Base-by-base conservation (phyloP, 768 basidiomycete species). In the Pholiota conissans region DNA sequence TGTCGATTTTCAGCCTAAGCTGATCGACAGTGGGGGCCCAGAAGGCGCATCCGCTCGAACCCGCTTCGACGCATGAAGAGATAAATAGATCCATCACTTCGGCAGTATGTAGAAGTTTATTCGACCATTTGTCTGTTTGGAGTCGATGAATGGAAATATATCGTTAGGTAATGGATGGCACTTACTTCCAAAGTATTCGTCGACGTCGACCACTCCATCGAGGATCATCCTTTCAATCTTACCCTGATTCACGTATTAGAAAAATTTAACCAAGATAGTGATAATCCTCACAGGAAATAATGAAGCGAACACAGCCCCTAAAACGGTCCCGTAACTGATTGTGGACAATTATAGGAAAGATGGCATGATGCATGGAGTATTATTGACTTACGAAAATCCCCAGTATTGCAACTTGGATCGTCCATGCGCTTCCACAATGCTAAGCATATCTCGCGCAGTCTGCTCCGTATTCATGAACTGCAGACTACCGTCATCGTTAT, bases 361-460 rank as follows among this genome's bases (percentile, higher is more conserved):
- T n/a, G n/a, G n/a, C n/a, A n/a, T n/a, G n/a, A n/a, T n/a, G n/a
- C n/a, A n/a, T n/a, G n/a, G n/a, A n/a, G n/a, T n/a, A n/a, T n/a
- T n/a, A n/a, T n/a, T n/a, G 29, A 52, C 65, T 52, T 53, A 72
- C 63, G 71, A 72, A 45, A 69, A 66, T 16, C 70, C 70, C 71
- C 72, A 75, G 49, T 72, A 75, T 57, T 68, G 66, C 3, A 76
- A 40, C 56, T 74, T 76, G 0, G 68, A 58, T 24, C 57, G 55
- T 7, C 73, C 73, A 57, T 71, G 63, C 0, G 73, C 74, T 40
- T 70, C 60, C 2, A 69, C 68, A 39, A 77, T 76, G 22, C 60
- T 60, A 20, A 76, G 51, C 74, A 77, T 76, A 60, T 77, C 76
- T 11, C 71, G 60, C 4, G 74, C 75, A 3, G 71, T 73, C 49